A percentile compares a stretch with the other conserved stretches of the same genome.
Evolutionary conservation across 345 rosid genomes (phyloP).

Genomic region (Balakata baccata): DNA sequence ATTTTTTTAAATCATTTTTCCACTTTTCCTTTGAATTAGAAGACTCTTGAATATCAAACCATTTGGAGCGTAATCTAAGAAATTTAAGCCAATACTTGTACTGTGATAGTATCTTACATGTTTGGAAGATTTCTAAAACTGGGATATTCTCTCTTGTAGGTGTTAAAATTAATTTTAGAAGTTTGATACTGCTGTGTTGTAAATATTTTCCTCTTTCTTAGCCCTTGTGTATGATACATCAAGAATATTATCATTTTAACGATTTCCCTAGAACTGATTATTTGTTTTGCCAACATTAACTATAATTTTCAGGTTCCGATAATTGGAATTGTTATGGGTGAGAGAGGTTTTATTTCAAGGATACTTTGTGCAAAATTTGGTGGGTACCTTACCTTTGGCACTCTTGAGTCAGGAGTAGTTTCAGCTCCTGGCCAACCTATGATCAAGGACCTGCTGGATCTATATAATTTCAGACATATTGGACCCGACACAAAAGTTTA

Average conservation of each 20-base stretch:
- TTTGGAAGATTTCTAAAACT: not conserved
- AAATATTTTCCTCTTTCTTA: not conserved
- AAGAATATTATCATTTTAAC: not conserved
- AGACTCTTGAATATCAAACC: not conserved
- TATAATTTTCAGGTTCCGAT: conserved; percentile 64
- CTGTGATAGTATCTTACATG: not conserved
- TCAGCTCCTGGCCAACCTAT: conserved; percentile 98
- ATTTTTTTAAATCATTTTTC: not conserved
- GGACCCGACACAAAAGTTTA: conserved; percentile 86
- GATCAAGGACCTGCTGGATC: conserved; percentile 62
- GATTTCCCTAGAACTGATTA: conserved; percentile 3
- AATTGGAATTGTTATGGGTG: conserved; percentile 90
- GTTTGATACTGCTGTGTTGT: not conserved
- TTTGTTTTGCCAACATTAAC: not conserved
- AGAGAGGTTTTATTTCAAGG: conserved; percentile 84
- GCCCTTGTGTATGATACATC: not conserved
- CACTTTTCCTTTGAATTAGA: not conserved
- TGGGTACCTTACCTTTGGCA: conserved; percentile 86
- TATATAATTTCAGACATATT: conserved; percentile 74
- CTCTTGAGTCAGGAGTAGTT: conserved; percentile 69
- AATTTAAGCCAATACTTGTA: not conserved
- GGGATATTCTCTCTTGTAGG: not conserved
- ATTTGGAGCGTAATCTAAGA: not conserved
- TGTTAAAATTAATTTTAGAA: not conserved
- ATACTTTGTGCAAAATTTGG: conserved; percentile 87